phyloP scores from a whole-genome alignment of 2,329 filamentous ascomycete genomes.

The Pezicula neosporulosa region DNA sequence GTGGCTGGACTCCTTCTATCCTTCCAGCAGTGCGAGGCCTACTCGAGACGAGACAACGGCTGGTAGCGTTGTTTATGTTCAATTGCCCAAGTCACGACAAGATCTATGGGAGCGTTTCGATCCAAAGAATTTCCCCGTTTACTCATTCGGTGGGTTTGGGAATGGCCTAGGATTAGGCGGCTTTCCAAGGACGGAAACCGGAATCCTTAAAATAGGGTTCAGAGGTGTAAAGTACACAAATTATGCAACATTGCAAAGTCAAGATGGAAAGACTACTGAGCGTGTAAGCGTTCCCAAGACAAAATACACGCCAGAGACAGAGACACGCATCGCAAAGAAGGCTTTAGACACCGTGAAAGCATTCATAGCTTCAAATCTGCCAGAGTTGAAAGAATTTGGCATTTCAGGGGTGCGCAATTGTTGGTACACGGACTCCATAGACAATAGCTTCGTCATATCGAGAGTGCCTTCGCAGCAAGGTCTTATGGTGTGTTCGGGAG shows the following conservation, averaged over 20 bases:
- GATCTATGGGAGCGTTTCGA: slow-evolving; percentile 29
- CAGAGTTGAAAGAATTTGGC: slow-evolving; percentile 5
- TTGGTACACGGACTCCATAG: slow-evolving; percentile 30
- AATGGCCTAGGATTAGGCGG: slow-evolving; percentile 42
- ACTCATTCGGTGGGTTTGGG: not conserved
- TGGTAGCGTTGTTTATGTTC: slow-evolving; percentile 32
- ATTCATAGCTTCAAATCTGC: slow-evolving; percentile 4
- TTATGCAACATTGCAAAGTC: not conserved
- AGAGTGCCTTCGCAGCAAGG: not conserved
- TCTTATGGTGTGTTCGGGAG: not conserved
- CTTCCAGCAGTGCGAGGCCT: slow-evolving; percentile 24
- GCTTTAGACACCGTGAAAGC: not conserved
- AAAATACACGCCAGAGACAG: not conserved
- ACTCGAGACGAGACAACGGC: slow-evolving; percentile 35
- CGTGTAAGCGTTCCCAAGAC: slow-evolving; percentile 1
- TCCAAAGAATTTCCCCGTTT: slow-evolving; percentile 32
- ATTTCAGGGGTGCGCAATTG: slow-evolving; percentile 7
- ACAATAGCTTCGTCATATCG: slow-evolving; percentile 21
- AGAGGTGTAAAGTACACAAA: slow-evolving; percentile 49
- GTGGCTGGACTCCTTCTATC: slow-evolving; percentile 25
- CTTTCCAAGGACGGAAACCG: slow-evolving; percentile 33
- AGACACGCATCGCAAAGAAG: not conserved
- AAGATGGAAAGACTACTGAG: not conserved
- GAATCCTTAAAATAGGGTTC: slow-evolving; percentile 46
- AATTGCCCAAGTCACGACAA: slow-evolving; percentile 14